Evolutionary conservation across 768 basidiomycete species (phyloP).

Genomic region (Russula sp.): DNA sequence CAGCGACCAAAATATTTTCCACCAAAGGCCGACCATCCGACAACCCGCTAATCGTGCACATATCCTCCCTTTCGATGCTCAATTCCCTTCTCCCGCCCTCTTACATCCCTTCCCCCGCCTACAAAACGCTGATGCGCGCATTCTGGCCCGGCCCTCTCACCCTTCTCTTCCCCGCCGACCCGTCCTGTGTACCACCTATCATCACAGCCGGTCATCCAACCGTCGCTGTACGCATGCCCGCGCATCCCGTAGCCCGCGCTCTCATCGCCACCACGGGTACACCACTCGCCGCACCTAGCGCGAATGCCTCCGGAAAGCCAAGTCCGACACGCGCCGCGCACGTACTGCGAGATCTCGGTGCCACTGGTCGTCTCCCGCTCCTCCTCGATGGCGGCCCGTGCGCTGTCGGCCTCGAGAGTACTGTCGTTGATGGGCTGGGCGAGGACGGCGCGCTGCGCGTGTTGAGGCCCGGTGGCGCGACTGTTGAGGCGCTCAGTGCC

Average conservation of each 20-base stretch:
- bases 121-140: conserved; percentile 67
- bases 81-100: conserved; percentile 61
- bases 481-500: conserved; percentile 77
- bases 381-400: conserved; percentile 94
- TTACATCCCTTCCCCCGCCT: conserved; percentile 61
- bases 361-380: conserved; percentile 54
- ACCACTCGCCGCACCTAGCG: conserved; percentile 92
- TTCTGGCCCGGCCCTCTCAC: conserved; percentile 98
- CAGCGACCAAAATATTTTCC: conserved; percentile 72
- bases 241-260: conserved; percentile 88
- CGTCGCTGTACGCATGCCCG: conserved; percentile 91
- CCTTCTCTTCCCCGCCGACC: conserved; percentile 78
- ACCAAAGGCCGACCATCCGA: conserved; percentile 92
- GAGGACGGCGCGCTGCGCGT: conserved; percentile 74
- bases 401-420: conserved; percentile 90
- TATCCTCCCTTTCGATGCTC: conserved; percentile 85
- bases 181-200: conserved; percentile 59
- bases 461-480: conserved; percentile 87
- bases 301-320: conserved; percentile 91
- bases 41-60: conserved; percentile 96
- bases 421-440: conserved; percentile 86
- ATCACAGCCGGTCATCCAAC: conserved; percentile 78
- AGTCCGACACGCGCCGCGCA: conserved; percentile 90
- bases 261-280: conserved; percentile 71
- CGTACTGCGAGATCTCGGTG: conserved; percentile 73